Conservation (phyloP, 2,329 filamentous ascomycete species). For the Zasmidium angulare region DNA sequence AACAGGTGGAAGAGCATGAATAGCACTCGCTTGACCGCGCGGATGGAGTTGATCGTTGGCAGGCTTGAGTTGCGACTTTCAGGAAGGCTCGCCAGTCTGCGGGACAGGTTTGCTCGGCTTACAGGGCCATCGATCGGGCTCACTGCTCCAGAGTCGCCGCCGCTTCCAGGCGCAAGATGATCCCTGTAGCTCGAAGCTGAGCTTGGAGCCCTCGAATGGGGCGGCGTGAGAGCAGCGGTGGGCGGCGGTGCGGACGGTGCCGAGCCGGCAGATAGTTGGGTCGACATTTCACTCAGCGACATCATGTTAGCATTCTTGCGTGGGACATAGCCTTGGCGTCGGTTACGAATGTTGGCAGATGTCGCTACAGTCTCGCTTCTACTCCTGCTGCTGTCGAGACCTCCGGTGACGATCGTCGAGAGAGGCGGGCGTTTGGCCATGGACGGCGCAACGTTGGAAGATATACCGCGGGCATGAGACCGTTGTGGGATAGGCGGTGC, state of each 20-base stretch:
- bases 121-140: constrained; percentile 33
- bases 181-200: constrained; percentile 29
- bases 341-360: constrained; percentile 52
- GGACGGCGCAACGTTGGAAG: constrained; percentile 21
- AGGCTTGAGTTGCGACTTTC: constrained; percentile 29
- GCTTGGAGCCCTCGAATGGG: constrained; percentile 34
- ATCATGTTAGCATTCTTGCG: constrained; percentile 51
- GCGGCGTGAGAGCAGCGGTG: constrained; percentile 45
- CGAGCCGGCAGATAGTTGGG: constrained; percentile 17
- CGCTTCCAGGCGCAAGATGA: constrained; percentile 26
- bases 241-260: constrained; percentile 44
- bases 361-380: constrained; percentile 59
- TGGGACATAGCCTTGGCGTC: constrained; percentile 61
- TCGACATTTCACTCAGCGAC: constrained; percentile 25
- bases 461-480: constrained; percentile 69
- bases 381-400: constrained; percentile 66
- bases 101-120: constrained; percentile 20
- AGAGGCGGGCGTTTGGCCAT: constrained; percentile 64
- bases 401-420: constrained; percentile 64
- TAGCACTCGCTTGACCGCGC: constrained; percentile 29
- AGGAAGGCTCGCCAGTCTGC: constrained; percentile 27
- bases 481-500: constrained; percentile 76
- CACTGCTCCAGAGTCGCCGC: constrained; percentile 32
- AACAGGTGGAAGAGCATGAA: constrained; percentile 32
- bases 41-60: constrained; percentile 23